phyloP scores from a whole-genome alignment of 23 red algal genomes.

The Gracilaria domingensis region DNA sequence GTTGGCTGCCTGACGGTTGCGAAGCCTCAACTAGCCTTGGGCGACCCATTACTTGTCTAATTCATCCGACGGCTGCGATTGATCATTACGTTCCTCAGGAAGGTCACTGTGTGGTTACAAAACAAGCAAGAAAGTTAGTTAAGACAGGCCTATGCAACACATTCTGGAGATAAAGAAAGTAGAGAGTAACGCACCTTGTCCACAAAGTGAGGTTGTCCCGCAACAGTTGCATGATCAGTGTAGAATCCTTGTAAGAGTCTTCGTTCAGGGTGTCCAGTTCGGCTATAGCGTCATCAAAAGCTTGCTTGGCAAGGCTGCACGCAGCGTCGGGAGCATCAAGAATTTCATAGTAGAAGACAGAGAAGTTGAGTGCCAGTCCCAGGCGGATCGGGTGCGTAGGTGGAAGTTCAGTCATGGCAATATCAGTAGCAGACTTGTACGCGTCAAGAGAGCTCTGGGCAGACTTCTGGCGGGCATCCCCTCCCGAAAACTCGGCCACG shows the following conservation, averaged over 20 bases:
- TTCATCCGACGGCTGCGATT: slow-evolving; percentile 31
- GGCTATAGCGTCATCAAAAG: slow-evolving; percentile 99
- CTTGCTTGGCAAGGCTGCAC: slow-evolving; percentile 97
- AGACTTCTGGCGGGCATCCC: slow-evolving; percentile 80
- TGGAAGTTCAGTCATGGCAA: slow-evolving; percentile 88
- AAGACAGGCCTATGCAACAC: background rate
- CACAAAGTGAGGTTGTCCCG: slow-evolving; percentile 99
- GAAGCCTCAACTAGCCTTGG: background rate
- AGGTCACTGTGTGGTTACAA: background rate
- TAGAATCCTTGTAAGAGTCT: slow-evolving; percentile 98
- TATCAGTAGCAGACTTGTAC: slow-evolving; percentile 92
- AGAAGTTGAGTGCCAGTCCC: slow-evolving; percentile 99
- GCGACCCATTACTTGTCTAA: slow-evolving; percentile 16
- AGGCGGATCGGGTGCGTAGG: slow-evolving; percentile 99
- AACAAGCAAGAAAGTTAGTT: slow-evolving; percentile 12
- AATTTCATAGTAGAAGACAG: slow-evolving; percentile 99
- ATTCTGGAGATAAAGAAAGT: no score
- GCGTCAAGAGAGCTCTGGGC: slow-evolving; percentile 94
- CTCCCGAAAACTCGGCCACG: slow-evolving; percentile 92
- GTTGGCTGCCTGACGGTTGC: background rate
- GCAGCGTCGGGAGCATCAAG: slow-evolving; percentile 93
- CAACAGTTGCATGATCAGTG: slow-evolving; percentile 99
- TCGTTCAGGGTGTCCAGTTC: slow-evolving; percentile 97
- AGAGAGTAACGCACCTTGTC: slow-evolving; percentile 67
- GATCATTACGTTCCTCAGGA: slow-evolving; percentile 38